Evolutionary conservation across 2,329 filamentous ascomycete genomes (phyloP).

Genomic region (Xylariaceae sp.): DNA sequence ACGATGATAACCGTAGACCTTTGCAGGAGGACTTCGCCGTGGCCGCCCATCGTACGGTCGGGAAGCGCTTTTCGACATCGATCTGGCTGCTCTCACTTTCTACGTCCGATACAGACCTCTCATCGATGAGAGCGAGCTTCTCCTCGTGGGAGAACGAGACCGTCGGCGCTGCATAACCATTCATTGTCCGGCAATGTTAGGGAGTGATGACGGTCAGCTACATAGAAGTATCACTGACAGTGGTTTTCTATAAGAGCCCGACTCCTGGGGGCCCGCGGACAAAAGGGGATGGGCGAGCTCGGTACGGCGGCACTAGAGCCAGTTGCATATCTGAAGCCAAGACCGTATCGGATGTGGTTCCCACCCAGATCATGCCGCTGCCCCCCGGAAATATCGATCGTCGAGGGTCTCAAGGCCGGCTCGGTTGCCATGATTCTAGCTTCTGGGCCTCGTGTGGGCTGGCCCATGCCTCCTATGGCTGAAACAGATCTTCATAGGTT

Average conservation of each 20-base stretch:
- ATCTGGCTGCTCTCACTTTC: slow-evolving; percentile 46
- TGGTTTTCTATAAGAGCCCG: slow-evolving; percentile 12
- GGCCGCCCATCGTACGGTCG: slow-evolving; percentile 38
- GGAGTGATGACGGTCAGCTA: slow-evolving; percentile 13
- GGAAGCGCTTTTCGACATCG: slow-evolving; percentile 43
- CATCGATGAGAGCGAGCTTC: slow-evolving; percentile 49
- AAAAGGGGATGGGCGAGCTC: slow-evolving; percentile 6
- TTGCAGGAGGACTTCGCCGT: slow-evolving; percentile 35
- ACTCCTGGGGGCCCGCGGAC: slow-evolving; percentile 12
- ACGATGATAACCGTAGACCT: slow-evolving; percentile 38
- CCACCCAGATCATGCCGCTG: slow-evolving; percentile 23
- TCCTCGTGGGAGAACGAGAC: slow-evolving; percentile 46
- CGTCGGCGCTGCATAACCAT: slow-evolving; percentile 40
- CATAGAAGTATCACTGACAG: slow-evolving; percentile 12
- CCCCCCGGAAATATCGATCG: slow-evolving; percentile 20
- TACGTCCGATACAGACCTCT: slow-evolving; percentile 46
- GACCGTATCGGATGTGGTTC: slow-evolving; percentile 17
- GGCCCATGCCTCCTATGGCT: slow-evolving; percentile 6
- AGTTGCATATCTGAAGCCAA: slow-evolving; percentile 13
- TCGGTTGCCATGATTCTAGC: neutral
- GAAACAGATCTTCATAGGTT: slow-evolving; percentile 21
- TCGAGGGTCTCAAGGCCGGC: slow-evolving; percentile 7
- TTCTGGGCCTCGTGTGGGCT: neutral
- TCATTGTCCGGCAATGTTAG: slow-evolving; percentile 44
- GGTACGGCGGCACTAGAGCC: slow-evolving; percentile 5